Evolutionary conservation across 805 yeast species (phyloP), one percentile per base, ranked within the genome.

Genomic region (Diddensiella caesifluorescens): DNA sequence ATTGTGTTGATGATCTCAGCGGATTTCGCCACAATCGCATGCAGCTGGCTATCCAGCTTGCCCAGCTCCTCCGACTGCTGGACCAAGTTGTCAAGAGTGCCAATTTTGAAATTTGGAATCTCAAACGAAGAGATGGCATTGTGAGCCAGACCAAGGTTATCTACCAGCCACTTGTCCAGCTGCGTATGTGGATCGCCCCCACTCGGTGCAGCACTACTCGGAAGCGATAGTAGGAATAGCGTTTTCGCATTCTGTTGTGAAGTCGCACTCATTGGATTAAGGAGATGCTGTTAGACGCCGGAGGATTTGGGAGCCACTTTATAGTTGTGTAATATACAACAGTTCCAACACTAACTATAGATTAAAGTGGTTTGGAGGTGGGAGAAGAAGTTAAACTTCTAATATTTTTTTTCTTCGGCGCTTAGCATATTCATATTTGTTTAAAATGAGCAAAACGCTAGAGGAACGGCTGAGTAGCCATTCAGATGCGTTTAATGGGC

Each of bases 41-140:
- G 75, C 58, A 90, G 72, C 63, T 86, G 92, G n/a, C 68, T 67
- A 64, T 92, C 99, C 42, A 81, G 67, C 60, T 87, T 89, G 31
- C 76, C 68, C 44, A 92, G 73, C 57, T 90, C 97, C 56, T 92
- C 98, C 61, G 89, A 79, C 64, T 89, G 89, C 54, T 83, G 79
- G 41, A 92, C 94, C 46, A 92, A 73, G 22, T 88, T 81, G 64
- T 92, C 99, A 58, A 92, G 74, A 9, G 97, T 89, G 22, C 97
- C 97, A 49, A 92, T 86, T 63, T 92, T 90, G 65, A 92, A 90
- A 48, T 73, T 78, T 5, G 97, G 97, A 39, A 88, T 70, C 26
- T 70, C 67, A 45, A 83, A 75, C 42, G 72, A 67, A 41, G 70
- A 62, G 25, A 85, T 69, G 37, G 75, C 79, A 30, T 74, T 71